phyloP scores from a whole-genome alignment of 2,329 filamentous ascomycete genomes.

The Penicillium verrucosum region DNA sequence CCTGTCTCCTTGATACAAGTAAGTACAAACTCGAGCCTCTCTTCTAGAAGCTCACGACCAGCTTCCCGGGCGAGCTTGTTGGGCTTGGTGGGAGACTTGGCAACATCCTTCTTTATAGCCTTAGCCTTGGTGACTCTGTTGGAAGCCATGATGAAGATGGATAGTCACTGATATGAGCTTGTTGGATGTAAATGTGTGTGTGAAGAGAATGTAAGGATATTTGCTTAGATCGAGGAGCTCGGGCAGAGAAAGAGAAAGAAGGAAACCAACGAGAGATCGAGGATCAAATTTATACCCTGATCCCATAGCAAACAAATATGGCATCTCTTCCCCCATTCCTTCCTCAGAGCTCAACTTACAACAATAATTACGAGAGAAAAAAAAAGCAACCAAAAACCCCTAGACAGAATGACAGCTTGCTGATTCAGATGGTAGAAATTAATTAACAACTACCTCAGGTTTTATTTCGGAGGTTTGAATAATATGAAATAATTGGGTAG shows the following conservation, averaged over 20 bases:
- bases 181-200: no score
- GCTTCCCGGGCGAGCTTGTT: background rate
- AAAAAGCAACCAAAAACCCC: no score
- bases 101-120: background rate
- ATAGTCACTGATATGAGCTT: background rate
- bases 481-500: no score
- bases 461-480: no score
- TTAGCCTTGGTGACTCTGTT: background rate
- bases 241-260: background rate
- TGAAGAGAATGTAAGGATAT: no score
- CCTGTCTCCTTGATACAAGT: background rate
- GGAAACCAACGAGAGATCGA: no score
- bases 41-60: background rate
- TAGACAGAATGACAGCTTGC: no score
- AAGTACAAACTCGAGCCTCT: background rate
- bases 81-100: background rate
- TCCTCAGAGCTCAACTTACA: no score
- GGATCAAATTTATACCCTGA: no score
- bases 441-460: no score
- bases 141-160: background rate
- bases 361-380: no score
- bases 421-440: no score
- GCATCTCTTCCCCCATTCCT: background rate
- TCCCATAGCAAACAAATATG: background rate
- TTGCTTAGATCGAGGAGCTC: background rate